Evolutionary conservation across 345 rosid species (phyloP), one percentile per base, ranked within the genome.

Genomic region (Gossypium stocksii): DNA sequence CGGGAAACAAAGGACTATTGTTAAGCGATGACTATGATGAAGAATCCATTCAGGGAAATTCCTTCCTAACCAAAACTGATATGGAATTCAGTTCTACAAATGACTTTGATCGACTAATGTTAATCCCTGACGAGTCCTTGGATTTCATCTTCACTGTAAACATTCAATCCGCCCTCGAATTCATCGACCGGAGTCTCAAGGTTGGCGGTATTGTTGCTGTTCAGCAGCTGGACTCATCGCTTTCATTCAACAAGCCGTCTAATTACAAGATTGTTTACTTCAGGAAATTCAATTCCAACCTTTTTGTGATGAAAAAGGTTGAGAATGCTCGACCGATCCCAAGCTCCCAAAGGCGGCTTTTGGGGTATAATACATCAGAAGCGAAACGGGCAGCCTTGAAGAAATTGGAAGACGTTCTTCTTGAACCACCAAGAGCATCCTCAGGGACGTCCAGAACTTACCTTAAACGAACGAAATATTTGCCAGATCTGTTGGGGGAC

Each of bases 401-500:
- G 5, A 85, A 89, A 29, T 86, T 91, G 0, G 97, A 93, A 79
- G 91, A 93, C 62, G 97, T 89, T 17, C 91, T 88, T 27, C 87
- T 89, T 19, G 97, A 93, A 76, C 97, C 93, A 60, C 97, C 98
- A 54, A 72, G 93, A 80, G 85, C 89, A 14, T 84, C 90, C 23
- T 89, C 89, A 16, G 79, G 89, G 10, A 93, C 77, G 59, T 89
- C 93, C 0, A 87, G 83, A 44, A 67, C 80, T 1, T 89, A 89
- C 82, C 73, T 83, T 20, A 90, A 93, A 77, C 81, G 79, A 57
- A 90, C 90, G 15, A 75, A 77, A 38, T 91, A 86, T 74, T 82
- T 91, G 2, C 93, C 93, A 0, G 88, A 93, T 66, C 77, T 91
- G 20, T 78, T 86, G 80, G 90, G 89, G 20, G 90, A 90, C 82